Conservation (phyloP, 1,139 yeast species). For the Pichia sp. region DNA sequence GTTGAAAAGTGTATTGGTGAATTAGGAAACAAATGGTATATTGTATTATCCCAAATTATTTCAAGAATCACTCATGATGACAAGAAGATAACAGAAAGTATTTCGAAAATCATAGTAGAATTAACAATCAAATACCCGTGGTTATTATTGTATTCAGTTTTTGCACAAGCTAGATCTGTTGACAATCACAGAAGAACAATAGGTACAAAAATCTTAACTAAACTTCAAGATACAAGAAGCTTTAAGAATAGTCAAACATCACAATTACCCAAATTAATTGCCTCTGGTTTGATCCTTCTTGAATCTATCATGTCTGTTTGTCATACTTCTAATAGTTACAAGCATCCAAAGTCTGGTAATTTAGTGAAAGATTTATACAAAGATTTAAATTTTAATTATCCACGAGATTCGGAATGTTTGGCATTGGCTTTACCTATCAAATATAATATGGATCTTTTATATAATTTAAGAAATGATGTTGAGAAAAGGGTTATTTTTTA, state of each 20-base stretch:
- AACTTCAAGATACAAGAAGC: slow-evolving; percentile 23
- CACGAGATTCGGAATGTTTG: slow-evolving; percentile 43
- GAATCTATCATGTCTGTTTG: slow-evolving; percentile 28
- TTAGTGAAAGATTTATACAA: slow-evolving; percentile 25
- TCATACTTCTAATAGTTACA: slow-evolving; percentile 10
- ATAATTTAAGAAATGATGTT: slow-evolving; percentile 33
- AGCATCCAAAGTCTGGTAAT: slow-evolving; percentile 11
- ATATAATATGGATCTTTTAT: slow-evolving; percentile 59
- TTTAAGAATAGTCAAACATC: neutral
- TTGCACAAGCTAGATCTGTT: slow-evolving; percentile 69
- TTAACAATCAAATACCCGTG: slow-evolving; percentile 66
- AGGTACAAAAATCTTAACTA: slow-evolving; percentile 40
- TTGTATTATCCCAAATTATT: slow-evolving; percentile 79
- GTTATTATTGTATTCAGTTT: slow-evolving; percentile 79
- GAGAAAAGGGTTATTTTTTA: slow-evolving; percentile 41
- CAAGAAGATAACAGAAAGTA: slow-evolving; percentile 46
- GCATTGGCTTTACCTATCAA: slow-evolving; percentile 78
- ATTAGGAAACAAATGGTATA: slow-evolving; percentile 69
- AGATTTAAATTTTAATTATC: slow-evolving; percentile 44
- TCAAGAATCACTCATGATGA: slow-evolving; percentile 72
- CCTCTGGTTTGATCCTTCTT: slow-evolving; percentile 21
- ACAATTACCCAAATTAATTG: slow-evolving; percentile 7
- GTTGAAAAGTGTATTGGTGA: slow-evolving; percentile 32
- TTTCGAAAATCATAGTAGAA: slow-evolving; percentile 50
- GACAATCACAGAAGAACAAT: slow-evolving; percentile 50